Conservation (phyloP, 2,329 filamentous ascomycete species). For the Colletotrichum sp. region DNA sequence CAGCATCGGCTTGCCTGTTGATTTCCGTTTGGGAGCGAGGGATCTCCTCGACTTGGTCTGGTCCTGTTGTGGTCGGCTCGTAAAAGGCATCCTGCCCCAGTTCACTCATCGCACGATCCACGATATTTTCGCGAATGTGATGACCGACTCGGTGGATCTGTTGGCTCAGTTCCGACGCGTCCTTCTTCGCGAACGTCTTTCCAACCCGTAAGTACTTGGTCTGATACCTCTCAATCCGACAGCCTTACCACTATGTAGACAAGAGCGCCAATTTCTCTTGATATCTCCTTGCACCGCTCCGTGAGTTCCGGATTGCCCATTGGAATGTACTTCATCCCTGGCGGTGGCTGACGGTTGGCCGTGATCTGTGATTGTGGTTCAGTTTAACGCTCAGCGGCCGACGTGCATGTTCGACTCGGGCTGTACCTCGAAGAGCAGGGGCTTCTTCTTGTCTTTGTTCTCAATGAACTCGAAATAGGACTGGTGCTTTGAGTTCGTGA, state of each 20-base stretch:
- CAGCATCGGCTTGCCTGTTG: slow-evolving; percentile 65
- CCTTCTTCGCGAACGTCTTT: slow-evolving; percentile 17
- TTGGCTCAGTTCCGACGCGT: slow-evolving; percentile 46
- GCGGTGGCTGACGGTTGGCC: slow-evolving; percentile 55
- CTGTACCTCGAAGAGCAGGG: slow-evolving; percentile 65
- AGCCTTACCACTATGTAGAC: slow-evolving; percentile 68
- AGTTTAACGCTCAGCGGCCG: neutral
- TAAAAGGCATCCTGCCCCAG: slow-evolving; percentile 7
- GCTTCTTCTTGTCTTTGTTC: slow-evolving; percentile 69
- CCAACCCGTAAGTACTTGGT: neutral
- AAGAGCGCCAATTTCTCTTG: slow-evolving; percentile 65
- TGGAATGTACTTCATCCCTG: slow-evolving; percentile 68
- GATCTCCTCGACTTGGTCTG: slow-evolving; percentile 53
- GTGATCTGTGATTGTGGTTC: slow-evolving; percentile 50
- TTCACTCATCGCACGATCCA: slow-evolving; percentile 55
- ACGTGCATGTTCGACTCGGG: neutral
- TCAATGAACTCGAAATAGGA: slow-evolving; percentile 69
- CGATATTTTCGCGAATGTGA: slow-evolving; percentile 64
- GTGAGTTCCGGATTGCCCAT: slow-evolving; percentile 67
- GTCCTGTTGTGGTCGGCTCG: slow-evolving; percentile 24
- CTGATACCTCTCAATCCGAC: neutral
- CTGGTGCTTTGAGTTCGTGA: slow-evolving; percentile 60
- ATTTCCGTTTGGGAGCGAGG: slow-evolving; percentile 65
- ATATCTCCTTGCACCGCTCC: slow-evolving; percentile 67
- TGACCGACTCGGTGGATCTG: slow-evolving; percentile 66